Conservation (phyloP, 1,284 basidiomycete species). For the Boletellus deceptivus region DNA sequence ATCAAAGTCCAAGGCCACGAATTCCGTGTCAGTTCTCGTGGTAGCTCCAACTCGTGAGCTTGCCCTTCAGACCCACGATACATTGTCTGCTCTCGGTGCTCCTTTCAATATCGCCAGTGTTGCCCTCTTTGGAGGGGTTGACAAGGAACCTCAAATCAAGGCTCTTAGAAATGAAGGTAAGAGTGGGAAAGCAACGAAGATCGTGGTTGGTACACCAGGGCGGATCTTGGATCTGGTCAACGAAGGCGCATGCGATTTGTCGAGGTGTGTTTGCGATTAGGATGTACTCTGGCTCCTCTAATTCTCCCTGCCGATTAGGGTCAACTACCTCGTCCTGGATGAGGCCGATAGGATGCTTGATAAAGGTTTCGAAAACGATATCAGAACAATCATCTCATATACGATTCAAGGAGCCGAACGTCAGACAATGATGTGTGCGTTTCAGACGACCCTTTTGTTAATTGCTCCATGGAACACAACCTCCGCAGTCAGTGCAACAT, state of each 20-base stretch:
- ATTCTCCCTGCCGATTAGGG: slow-evolving; percentile 43
- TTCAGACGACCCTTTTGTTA: neutral
- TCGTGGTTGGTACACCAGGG: slow-evolving; percentile 88
- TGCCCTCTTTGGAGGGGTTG: slow-evolving; percentile 90
- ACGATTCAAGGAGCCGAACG: slow-evolving; percentile 66
- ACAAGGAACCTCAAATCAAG: slow-evolving; percentile 79
- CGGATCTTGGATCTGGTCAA: slow-evolving; percentile 88
- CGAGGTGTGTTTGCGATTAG: slow-evolving; percentile 47
- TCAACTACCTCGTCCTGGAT: slow-evolving; percentile 91
- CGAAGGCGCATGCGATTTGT: slow-evolving; percentile 82
- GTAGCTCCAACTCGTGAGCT: slow-evolving; percentile 94
- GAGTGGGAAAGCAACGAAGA: slow-evolving; percentile 47
- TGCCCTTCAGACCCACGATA: slow-evolving; percentile 92
- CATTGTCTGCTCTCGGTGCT: slow-evolving; percentile 75
- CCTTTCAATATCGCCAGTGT: slow-evolving; percentile 56
- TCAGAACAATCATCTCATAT: slow-evolving; percentile 85
- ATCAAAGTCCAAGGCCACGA: slow-evolving; percentile 19
- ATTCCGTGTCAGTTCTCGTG: slow-evolving; percentile 73
- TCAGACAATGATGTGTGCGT: slow-evolving; percentile 91
- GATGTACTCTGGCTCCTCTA: neutral
- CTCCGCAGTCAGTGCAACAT: slow-evolving; percentile 87
- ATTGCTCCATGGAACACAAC: neutral
- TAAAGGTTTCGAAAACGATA: slow-evolving; percentile 98
- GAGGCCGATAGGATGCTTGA: slow-evolving; percentile 99
- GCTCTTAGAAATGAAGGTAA: slow-evolving; percentile 52